Conservation (phyloP, 805 yeast species). For the Yarrowia alimentaria region DNA sequence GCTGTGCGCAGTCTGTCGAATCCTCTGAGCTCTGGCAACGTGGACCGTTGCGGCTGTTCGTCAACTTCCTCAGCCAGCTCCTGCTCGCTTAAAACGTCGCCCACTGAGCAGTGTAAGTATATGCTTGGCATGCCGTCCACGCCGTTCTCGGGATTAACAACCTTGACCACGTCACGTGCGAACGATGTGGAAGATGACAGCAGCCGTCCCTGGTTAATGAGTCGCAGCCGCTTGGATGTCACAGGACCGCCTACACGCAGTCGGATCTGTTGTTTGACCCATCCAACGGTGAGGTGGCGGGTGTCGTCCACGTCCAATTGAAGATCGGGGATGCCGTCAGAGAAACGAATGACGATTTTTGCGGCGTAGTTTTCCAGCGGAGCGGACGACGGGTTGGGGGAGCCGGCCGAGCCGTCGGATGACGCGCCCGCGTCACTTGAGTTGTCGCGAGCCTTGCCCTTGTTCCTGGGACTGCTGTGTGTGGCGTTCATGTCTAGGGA, state of each 20-base stretch:
- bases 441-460: too few relatives aligned
- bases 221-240: slow-evolving; percentile 49
- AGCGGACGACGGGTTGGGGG: not conserved
- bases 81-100: slow-evolving; percentile 55
- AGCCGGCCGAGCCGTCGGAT: too few relatives aligned
- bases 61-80: slow-evolving; percentile 65
- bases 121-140: slow-evolving; percentile 39
- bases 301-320: slow-evolving; percentile 41
- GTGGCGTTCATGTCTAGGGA: too few relatives aligned
- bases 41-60: slow-evolving; percentile 48
- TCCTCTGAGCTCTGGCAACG: slow-evolving; percentile 72
- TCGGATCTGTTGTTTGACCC: slow-evolving; percentile 48
- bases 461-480: too few relatives aligned
- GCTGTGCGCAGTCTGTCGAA: slow-evolving; percentile 80
- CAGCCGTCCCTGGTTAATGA: slow-evolving; percentile 69
- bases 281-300: slow-evolving; percentile 42
- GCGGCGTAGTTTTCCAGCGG: slow-evolving; percentile 1
- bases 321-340: slow-evolving; percentile 47
- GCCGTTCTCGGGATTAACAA: slow-evolving; percentile 16
- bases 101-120: slow-evolving; percentile 79
- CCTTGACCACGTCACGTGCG: slow-evolving; percentile 47
- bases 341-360: slow-evolving; percentile 46
- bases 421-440: too few relatives aligned
- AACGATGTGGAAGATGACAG: slow-evolving; percentile 57
- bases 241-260: slow-evolving; percentile 37